These are phyloP conservation scores for Phytophthora vignae DNA, from an alignment of 352 stramenopile genomes.

Conservation along the genomic window DNA sequence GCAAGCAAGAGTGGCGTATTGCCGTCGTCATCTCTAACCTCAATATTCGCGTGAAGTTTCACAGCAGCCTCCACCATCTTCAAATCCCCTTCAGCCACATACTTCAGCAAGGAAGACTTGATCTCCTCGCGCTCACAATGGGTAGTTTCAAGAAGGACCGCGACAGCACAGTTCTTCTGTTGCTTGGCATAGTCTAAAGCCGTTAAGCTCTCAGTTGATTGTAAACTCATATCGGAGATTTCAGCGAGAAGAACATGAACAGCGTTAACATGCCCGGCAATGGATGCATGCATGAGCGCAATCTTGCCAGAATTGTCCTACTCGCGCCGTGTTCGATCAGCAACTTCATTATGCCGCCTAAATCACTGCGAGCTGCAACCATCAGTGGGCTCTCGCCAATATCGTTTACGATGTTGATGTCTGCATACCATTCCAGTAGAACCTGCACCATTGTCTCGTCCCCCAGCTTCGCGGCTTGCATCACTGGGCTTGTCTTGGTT, in stretches of 20 bases:
- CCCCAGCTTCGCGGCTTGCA: not conserved
- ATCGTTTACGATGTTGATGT: not conserved
- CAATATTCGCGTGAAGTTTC: not conserved
- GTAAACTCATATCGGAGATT: not conserved
- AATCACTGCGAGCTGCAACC: not conserved
- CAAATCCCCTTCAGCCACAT: not conserved
- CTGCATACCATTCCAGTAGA: conserved; percentile 3
- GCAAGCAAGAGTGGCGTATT: not conserved
- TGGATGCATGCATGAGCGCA: not conserved
- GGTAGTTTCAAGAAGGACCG: not conserved
- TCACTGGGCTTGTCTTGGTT: conserved; percentile 2
- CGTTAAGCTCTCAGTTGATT: not conserved
- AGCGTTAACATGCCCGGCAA: not conserved
- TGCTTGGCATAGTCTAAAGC: conserved; percentile 2
- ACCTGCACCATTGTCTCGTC: not conserved
- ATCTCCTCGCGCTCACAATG: conserved; percentile 2
- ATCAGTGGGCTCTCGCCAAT: not conserved
- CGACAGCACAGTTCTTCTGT: not conserved
- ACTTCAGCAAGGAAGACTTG: not conserved
- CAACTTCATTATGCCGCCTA: not conserved
- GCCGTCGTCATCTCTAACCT: not conserved
- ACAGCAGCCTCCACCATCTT: not conserved
- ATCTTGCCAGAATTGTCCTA: conserved; percentile 1
- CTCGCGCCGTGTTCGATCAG: not conserved
- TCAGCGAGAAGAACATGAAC: not conserved